Base-by-base conservation (phyloP, 768 basidiomycete genomes). In the Tulasnella sp. region DNA sequence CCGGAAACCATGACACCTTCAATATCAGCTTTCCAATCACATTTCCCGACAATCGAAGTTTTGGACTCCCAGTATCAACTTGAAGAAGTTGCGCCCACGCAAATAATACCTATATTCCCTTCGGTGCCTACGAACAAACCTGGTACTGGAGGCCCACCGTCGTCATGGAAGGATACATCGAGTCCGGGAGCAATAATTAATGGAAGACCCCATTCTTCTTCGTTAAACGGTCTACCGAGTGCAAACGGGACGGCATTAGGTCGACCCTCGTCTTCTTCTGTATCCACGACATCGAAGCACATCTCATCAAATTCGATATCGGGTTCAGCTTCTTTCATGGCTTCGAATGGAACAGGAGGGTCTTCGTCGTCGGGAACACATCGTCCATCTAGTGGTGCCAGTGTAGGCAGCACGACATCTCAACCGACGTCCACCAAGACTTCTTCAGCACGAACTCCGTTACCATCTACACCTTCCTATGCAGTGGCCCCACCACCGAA, bases 31-130 rank as follows among this genome's bases (percentile, higher is more conserved):
- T 50, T 50, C 27, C 29, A 2, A n/a, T 40, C 48, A 2, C 27
- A 35, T 16, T 50, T 50, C 37, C 48, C 48, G 22, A 41, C 48
- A 3, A 50, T 50, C 10, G 48, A 50, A 27, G 48, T 40, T 33
- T 27, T 50, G 22, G 48, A 50, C 37, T 40, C 25, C n/a, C 24
- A 24, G 25, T 50, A 28, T 41, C 9, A 15, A 4, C 20, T 28
- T 8, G 15, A 22, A 9, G 22, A 16, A 2, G 25, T 27, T 22
- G 40, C 25, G 42, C 37, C 39, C 13, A n/a, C 39, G 20, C 25
- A 24, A 20, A 25, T 6, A 24, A 27, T 50, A 0, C 48, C 48
- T 13, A 29, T 27, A 35, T 40, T 50, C 37, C 48, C 48, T 8
- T 50, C 48, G 15, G 48, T 50, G 15, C 48, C 48, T 5, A 24